phyloP scores from a whole-genome alignment of 73 alveolate species.

The Paramecium primaurelia region DNA sequence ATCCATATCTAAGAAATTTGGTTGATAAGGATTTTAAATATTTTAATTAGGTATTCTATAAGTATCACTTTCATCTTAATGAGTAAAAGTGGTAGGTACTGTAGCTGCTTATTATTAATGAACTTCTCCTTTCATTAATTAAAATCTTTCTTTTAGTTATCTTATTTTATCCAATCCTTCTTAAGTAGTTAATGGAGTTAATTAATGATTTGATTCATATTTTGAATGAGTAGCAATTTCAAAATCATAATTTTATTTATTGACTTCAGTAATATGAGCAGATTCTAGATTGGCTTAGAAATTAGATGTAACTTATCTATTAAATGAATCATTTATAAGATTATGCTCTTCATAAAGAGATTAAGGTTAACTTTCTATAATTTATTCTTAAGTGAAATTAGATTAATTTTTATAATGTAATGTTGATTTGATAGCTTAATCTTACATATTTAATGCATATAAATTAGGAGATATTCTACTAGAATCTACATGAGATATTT shows the following conservation, averaged over 20 bases:
- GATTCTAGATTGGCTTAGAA: background rate
- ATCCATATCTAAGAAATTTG: slow-evolving; percentile 8
- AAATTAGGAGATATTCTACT: background rate
- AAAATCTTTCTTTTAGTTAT: slow-evolving; percentile 21
- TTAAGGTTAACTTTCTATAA: background rate
- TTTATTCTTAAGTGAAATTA: background rate
- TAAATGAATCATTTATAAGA: background rate
- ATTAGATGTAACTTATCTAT: background rate
- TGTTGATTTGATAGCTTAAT: background rate
- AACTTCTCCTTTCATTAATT: background rate
- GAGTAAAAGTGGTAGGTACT: background rate
- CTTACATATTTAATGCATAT: background rate
- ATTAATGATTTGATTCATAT: background rate
- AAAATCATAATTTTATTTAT: background rate
- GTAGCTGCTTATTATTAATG: background rate
- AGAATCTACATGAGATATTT: background rate
- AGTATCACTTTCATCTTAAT: background rate
- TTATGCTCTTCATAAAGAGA: background rate
- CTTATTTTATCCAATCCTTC: slow-evolving; percentile 6
- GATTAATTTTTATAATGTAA: background rate
- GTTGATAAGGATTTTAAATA: background rate
- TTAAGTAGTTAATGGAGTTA: background rate
- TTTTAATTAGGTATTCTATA: background rate
- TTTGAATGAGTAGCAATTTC: background rate
- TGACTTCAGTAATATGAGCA: background rate